Evolutionary conservation across 305 asterid species (phyloP).

Genomic region (Coffea humblotiana): DNA sequence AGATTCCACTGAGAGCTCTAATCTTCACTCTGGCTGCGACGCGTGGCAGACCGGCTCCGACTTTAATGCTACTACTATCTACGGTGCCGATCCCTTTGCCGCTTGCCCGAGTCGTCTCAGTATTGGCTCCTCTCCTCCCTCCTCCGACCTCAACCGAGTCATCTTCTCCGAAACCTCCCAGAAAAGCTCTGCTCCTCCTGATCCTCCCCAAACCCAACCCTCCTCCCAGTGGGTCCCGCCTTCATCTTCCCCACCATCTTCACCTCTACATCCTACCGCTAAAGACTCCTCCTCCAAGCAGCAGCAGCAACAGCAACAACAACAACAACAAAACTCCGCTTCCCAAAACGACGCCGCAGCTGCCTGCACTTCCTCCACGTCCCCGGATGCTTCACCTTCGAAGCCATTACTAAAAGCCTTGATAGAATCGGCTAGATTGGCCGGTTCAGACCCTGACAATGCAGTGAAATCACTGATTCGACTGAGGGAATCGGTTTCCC

Average conservation of each 20-base stretch:
- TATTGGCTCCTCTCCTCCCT: slow-evolving; percentile 49
- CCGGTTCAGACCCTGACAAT: slow-evolving; percentile 60
- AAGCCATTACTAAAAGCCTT: slow-evolving; percentile 59
- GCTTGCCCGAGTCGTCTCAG: slow-evolving; percentile 65
- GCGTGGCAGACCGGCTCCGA: slow-evolving; percentile 60
- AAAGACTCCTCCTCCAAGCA: slow-evolving; percentile 21
- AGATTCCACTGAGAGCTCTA: slow-evolving; percentile 66
- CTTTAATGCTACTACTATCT: slow-evolving; percentile 29
- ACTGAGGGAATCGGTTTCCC: slow-evolving; percentile 60
- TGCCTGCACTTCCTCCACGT: slow-evolving; percentile 32
- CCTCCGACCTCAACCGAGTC: slow-evolving; percentile 67
- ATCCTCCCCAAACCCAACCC: slow-evolving; percentile 29
- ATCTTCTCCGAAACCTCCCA: slow-evolving; percentile 44
- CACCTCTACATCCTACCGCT: slow-evolving; percentile 24
- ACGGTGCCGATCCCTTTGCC: slow-evolving; percentile 59
- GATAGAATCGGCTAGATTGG: slow-evolving; percentile 60
- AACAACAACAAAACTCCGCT: not conserved
- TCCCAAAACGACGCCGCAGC: slow-evolving; percentile 25
- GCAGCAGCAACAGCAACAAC: not conserved
- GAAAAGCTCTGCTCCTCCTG: slow-evolving; percentile 7
- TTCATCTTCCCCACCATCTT: slow-evolving; percentile 19
- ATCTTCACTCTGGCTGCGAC: slow-evolving; percentile 53
- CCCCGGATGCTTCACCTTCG: slow-evolving; percentile 41
- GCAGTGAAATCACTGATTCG: slow-evolving; percentile 57
- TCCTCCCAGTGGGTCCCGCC: slow-evolving; percentile 43